Evolutionary conservation across 257 asterid species (phyloP), one percentile per base, ranked within the genome.

Genomic region (Ocimum tenuiflorum): DNA sequence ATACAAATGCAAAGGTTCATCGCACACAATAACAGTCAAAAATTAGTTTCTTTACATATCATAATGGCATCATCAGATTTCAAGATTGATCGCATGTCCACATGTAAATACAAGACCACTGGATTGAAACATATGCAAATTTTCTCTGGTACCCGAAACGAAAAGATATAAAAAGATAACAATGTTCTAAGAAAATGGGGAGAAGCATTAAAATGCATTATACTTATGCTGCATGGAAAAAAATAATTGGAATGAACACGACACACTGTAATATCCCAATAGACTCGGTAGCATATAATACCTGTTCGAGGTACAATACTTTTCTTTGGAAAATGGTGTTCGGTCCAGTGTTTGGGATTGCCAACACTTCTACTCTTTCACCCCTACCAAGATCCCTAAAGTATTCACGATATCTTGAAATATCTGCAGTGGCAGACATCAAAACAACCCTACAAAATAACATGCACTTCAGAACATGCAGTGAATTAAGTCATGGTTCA

Each of bases 361-460:
- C 99, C 81, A 92, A 57, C 72, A 84, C 79, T 78, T 86, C 95
- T 43, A 89, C 94, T 79, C 97, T 92, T 86, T 92, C 99, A 73
- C 43, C 94, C 83, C 91, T 87, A 69, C 86, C 91, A 67, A 92
- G 89, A 83, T 89, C 95, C 82, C 71, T 83, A 67, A 92, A 92
- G 82, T 89, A 92, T 33, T 88, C 95, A 13, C 90, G 87, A 65
- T 92, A 92, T 83, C 94, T 86, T 70, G 84, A 73, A 57, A 84
- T 87, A 80, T 92, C 91, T 12, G 95, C 95, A 72, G 99, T 92
- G 38, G 99, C 99, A 73, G 99, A 92, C 99, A 92, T 89, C 91
- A 92, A 83, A 50, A 92, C 99, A 73, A 92, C 83, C 95, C 97
- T 89, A 79, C 53, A 81, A 77, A 68, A 78, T 77, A 72, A 81